Conservation (phyloP, 257 asterid genomes). For the Sherardia arvensis region DNA sequence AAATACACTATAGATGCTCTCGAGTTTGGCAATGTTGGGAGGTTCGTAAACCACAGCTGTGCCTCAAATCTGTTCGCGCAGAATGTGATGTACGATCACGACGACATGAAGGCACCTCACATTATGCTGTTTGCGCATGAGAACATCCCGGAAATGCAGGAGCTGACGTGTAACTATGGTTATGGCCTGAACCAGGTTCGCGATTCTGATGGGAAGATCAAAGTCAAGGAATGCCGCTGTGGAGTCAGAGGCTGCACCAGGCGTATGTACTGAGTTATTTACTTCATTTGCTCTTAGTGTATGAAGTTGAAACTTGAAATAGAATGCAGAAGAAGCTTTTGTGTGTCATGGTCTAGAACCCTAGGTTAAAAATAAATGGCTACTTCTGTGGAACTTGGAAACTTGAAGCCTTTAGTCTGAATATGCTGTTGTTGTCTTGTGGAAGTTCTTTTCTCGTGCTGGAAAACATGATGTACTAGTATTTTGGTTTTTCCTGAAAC, state of each 20-base stretch:
- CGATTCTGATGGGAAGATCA: constrained; percentile 62
- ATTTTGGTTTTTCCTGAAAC: no score
- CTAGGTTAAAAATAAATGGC: no score
- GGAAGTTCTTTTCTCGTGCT: no score
- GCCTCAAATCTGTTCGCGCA: constrained; percentile 82
- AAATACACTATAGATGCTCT: constrained; percentile 72
- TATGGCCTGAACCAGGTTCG: constrained; percentile 41
- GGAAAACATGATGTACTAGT: no score
- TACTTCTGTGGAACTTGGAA: no score
- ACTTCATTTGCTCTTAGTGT: background rate
- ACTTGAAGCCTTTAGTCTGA: no score
- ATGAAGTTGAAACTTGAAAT: no score
- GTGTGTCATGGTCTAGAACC: no score
- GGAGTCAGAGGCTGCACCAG: constrained; percentile 61
- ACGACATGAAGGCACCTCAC: constrained; percentile 65
- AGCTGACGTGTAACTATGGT: constrained; percentile 67
- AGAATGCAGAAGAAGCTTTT: no score
- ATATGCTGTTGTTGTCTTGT: no score
- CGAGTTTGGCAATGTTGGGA: constrained; percentile 56
- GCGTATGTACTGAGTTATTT: constrained; percentile 45
- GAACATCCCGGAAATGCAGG: constrained; percentile 67
- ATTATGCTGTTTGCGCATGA: constrained; percentile 76
- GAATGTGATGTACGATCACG: constrained; percentile 63
- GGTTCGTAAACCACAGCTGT: constrained; percentile 89
- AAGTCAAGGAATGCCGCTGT: constrained; percentile 60